Percentiles rank a stretch among this genome's conserved stretches.
Evolutionary conservation across 352 stramenopile species (phyloP).

Genomic region (Blastocystis sp.): DNA sequence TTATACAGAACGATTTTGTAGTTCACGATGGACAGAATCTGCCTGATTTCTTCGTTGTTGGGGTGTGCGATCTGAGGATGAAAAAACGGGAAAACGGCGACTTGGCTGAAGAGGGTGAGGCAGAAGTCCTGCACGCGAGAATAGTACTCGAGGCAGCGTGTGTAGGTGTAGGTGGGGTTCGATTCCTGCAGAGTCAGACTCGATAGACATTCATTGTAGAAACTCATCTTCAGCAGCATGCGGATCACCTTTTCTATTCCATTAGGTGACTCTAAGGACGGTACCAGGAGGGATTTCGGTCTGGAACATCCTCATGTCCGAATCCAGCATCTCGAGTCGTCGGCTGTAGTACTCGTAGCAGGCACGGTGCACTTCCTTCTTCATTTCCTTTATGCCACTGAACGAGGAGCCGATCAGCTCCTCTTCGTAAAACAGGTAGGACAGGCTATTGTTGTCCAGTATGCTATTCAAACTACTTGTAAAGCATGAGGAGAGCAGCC

Average conservation of each 20-base stretch:
- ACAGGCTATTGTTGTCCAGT: constrained; percentile 7
- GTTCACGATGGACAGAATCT: constrained; percentile 67
- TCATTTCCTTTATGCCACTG: constrained; percentile 38
- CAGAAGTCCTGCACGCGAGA: constrained; percentile 61
- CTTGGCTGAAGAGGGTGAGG: constrained; percentile 33
- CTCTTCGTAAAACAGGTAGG: constrained; percentile 58
- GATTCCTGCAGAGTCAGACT: constrained; percentile 47
- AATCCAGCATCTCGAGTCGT: constrained; percentile 53
- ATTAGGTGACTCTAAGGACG: too few species aligned
- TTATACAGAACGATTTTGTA: constrained; percentile 66
- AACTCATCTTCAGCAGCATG: constrained; percentile 64
- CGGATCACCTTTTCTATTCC: constrained; percentile 62
- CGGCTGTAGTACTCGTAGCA: constrained; percentile 60
- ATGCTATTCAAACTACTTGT: constrained; percentile 37
- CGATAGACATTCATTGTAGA: constrained; percentile 66
- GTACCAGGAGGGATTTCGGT: constrained; percentile 54
- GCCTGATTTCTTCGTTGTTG: constrained; percentile 61
- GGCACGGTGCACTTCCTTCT: constrained; percentile 39
- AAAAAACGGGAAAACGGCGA: background rate
- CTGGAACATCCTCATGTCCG: constrained; percentile 18
- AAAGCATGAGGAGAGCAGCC: background rate
- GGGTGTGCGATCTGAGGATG: constrained; percentile 2
- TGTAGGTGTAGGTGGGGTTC: constrained; percentile 42
- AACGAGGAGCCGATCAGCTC: constrained; percentile 56
- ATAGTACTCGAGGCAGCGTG: constrained; percentile 60